Base-by-base conservation (phyloP, 192 early-diverging fungal species). In the Coemansia interrupta region DNA sequence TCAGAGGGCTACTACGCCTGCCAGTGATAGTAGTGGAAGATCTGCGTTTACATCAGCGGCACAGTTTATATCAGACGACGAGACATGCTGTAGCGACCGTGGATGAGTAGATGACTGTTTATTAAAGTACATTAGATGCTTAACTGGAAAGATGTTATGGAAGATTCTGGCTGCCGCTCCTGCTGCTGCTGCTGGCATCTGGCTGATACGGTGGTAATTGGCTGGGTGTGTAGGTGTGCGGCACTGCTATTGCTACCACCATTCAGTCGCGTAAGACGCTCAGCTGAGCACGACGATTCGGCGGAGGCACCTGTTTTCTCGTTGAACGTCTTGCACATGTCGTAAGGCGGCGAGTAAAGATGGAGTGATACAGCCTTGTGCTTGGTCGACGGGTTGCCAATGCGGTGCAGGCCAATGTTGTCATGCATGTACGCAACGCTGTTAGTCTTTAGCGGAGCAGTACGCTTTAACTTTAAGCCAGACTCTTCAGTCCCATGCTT, bases 381-480 rank as follows among this genome's bases (percentile, higher is more conserved):
- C 6, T 45, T 54, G 9, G 38, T 24, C 23, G 83, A 84, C 19
- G 84, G 84, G 73, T 93, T 94, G 0, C 75, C 62, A 28, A 96
- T 82, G 8, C 89, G 79, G 73, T 96, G 94, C 13, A 96, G 80
- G 29, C 94, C 94, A 28, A 96, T 88, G 61, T 87, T 85, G 65
- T 96, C 94, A 60, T 90, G 87, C 63, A 94, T 93, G 66, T 96
- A 96, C 28, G 91, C 85, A 12, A 93, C 90, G 22, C 84, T 71
- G 64, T 93, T 80, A 0, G 78, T 68, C 2, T 65, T 50, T 22
- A 85, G 74, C 30, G 66, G 47, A 1, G 61, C 60, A 18, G 78
- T 65, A 5, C 84, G 82, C 30, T 82, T 77, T 20, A 68, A 66
- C 23, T 60, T 64, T 51, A 85, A 18, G 11, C 17, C 54, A 0